Evolutionary conservation across 192 early-diverging fungal genomes (phyloP).

Genomic region (Mortierella alpina): DNA sequence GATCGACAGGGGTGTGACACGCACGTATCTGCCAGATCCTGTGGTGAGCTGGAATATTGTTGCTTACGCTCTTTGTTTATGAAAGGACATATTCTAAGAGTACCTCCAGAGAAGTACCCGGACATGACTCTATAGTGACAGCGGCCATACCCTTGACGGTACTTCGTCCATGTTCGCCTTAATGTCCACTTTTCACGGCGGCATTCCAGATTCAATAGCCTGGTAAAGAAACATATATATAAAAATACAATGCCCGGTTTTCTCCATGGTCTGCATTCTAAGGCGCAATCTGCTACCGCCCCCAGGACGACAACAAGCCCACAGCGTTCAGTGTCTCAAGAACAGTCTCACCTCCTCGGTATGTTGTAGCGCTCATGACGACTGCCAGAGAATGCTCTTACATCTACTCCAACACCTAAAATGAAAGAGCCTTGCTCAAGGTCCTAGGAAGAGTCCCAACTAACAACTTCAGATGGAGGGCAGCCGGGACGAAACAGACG

Average conservation of each 20-base stretch:
- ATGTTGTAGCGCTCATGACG: too few relatives aligned
- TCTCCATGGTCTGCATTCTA: background rate
- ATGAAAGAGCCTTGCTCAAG: too few relatives aligned
- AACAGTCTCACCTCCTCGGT: too few relatives aligned
- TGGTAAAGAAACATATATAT: slow-evolving; percentile 6
- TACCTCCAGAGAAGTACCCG: slow-evolving; percentile 12
- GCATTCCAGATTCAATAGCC: slow-evolving; percentile 13
- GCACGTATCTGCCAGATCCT: background rate
- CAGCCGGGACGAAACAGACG: background rate
- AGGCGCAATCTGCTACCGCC: too few relatives aligned
- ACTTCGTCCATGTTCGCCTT: slow-evolving; percentile 1
- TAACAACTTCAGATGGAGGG: too few relatives aligned
- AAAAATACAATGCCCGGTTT: slow-evolving; percentile 3
- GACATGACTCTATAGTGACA: slow-evolving; percentile 12
- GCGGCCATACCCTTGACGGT: background rate
- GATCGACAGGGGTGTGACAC: slow-evolving; percentile 1
- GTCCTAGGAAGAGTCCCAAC: too few relatives aligned
- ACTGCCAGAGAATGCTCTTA: too few relatives aligned
- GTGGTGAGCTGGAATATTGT: background rate
- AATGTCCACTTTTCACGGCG: slow-evolving; percentile 6
- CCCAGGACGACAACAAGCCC: too few relatives aligned
- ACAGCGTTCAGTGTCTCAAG: too few relatives aligned
- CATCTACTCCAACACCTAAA: too few relatives aligned
- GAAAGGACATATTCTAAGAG: background rate
- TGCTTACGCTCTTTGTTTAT: slow-evolving; percentile 2